Base-by-base conservation (phyloP, 2,329 filamentous ascomycete species). In the Aspergillus brunneoviolaceus region DNA sequence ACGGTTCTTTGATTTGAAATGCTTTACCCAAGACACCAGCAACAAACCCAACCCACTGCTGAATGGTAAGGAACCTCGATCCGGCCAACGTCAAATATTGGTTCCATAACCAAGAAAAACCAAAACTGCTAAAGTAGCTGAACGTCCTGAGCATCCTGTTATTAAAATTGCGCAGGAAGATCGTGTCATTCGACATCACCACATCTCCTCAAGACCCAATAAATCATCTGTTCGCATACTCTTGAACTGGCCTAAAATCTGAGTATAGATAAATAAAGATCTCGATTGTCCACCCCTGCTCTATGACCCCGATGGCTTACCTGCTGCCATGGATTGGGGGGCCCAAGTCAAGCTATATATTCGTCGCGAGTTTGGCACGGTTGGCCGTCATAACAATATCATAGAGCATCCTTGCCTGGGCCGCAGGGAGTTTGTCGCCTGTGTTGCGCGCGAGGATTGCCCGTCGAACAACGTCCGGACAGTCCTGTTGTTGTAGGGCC, bases 391-490 rank as follows among this genome's bases (percentile, higher is more conserved):
- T 57, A 62, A 57, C 52, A 53, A 62, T 59, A 62, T 62, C 42
- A 57, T 62, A 62, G 54, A 62, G 60, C 48, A 16, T 59, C 60
- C 57, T 50, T 50, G 59, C 60, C 52, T 59, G 35, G 52, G 48
- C 57, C 52, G 49, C 31, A 57, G 60, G 60, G 35, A 62, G 60
- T 53, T 54, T 31, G 39, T 57, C 60, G 49, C 57, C 60, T 29
- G 60, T 57, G 53, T 59, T 62, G 49, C 60, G 60, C 48, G 60
- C 60, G 57, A 52, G 49, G 59, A 62, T 62, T 27, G 60, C 60
- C 57, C 39, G 56, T 16, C 51, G 49, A n/a, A 62, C 60, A 57
- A 62, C 58, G 35, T 62, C 60, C 52, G 60, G 60, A 59, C 60
- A 62, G 52, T 51, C 60, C 57, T 57, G 48, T 57, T 62, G 60